Conservation (phyloP, 306 rosid species). For the Cucurbita pepo region DNA sequence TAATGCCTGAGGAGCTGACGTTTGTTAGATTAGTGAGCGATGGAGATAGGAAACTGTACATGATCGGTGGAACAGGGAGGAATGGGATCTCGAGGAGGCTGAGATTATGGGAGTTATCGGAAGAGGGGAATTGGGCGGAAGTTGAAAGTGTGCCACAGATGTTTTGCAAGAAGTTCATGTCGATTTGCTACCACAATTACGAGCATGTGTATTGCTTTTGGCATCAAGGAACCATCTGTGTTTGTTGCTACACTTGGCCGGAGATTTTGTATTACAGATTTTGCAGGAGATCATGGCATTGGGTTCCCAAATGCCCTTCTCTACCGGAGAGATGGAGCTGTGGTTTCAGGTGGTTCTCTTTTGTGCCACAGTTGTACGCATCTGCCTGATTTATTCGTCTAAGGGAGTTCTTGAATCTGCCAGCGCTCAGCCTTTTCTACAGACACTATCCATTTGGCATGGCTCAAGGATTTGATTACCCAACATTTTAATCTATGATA, state of each 20-base stretch:
- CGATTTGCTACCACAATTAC: conserved; percentile 83
- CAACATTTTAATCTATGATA: no score
- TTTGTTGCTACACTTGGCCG: conserved; percentile 88
- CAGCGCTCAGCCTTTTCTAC: background rate
- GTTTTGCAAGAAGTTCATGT: conserved; percentile 57
- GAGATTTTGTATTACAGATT: conserved; percentile 68
- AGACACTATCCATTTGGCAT: no score
- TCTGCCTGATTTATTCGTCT: conserved; percentile 9
- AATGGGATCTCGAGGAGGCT: conserved; percentile 68
- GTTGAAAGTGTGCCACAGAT: conserved; percentile 52
- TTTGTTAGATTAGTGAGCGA: conserved; percentile 48
- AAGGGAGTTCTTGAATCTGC: background rate
- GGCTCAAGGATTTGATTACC: no score
- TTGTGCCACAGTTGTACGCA: conserved; percentile 52
- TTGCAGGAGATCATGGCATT: conserved; percentile 74
- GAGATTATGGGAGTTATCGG: conserved; percentile 52
- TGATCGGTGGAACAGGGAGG: conserved; percentile 72
- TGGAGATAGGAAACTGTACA: conserved; percentile 29
- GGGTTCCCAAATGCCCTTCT: conserved; percentile 74
- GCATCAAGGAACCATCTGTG: conserved; percentile 78
- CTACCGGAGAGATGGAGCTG: conserved; percentile 67
- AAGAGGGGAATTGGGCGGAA: conserved; percentile 39
- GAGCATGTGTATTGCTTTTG: conserved; percentile 83
- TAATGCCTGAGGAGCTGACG: conserved; percentile 34
- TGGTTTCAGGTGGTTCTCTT: conserved; percentile 86